phyloP scores from a whole-genome alignment of 306 rosid genomes.

The Acacia crassicarpa region DNA sequence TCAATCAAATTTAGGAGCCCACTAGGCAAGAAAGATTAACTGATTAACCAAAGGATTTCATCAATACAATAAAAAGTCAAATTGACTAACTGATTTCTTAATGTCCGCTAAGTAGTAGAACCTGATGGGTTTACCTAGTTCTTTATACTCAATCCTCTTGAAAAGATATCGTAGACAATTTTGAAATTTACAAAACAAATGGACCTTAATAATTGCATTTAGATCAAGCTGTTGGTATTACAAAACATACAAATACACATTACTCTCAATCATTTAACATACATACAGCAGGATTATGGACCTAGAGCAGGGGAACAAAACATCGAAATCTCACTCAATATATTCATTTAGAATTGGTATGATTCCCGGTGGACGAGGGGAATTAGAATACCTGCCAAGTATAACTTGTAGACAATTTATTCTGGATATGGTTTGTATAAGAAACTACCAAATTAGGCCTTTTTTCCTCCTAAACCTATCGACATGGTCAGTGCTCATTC shows the following conservation, averaged over 20 bases:
- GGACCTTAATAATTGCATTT: slow-evolving; percentile 26
- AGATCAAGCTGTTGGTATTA: slow-evolving; percentile 48
- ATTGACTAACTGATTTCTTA: not conserved
- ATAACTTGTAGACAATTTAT: slow-evolving; percentile 47
- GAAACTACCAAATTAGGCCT: slow-evolving; percentile 77
- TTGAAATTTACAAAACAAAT: not conserved
- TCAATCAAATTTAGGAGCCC: not conserved
- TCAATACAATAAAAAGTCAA: not conserved
- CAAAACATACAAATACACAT: slow-evolving; percentile 41
- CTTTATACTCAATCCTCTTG: not conserved
- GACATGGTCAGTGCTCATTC: slow-evolving; percentile 94
- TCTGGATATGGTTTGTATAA: slow-evolving; percentile 40
- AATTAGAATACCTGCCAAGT: slow-evolving; percentile 41
- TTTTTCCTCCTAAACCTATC: slow-evolving; percentile 87
- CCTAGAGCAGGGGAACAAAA: not conserved
- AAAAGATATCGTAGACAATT: not conserved
- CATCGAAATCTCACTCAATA: slow-evolving; percentile 36
- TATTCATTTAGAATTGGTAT: slow-evolving; percentile 42
- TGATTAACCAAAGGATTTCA: not conserved
- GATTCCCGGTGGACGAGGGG: slow-evolving; percentile 31
- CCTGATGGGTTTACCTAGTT: not conserved
- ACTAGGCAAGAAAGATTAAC: not conserved
- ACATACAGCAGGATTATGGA: slow-evolving; percentile 41
- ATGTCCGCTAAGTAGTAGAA: not conserved
- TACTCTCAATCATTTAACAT: slow-evolving; percentile 42